Conservation (phyloP, 2,329 filamentous ascomycete species). For the Acrocalymma vagum region DNA sequence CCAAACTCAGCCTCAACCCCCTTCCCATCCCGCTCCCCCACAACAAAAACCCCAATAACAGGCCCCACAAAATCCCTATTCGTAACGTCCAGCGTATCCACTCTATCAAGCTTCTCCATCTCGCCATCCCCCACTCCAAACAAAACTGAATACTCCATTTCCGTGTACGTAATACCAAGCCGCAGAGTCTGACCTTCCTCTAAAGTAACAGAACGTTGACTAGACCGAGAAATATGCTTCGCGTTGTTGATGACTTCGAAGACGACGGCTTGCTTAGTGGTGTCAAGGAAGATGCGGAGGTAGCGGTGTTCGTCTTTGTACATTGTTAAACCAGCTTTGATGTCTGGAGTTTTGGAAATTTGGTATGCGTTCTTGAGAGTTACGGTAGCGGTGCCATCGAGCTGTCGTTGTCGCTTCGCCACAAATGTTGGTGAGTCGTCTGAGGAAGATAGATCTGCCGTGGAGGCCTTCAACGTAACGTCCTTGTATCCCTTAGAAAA, state of each 20-base stretch:
- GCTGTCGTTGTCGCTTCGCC: constrained; percentile 17
- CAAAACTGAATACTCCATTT: constrained; percentile 10
- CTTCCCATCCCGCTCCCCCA: not conserved
- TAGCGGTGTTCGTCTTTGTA: constrained; percentile 30
- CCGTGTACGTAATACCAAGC: constrained; percentile 9
- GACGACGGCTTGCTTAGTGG: not conserved
- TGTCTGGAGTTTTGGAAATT: not conserved
- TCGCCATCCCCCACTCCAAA: constrained; percentile 4
- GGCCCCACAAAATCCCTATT: constrained; percentile 25
- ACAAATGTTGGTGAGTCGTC: constrained; percentile 19
- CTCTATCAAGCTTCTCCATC: constrained; percentile 1
- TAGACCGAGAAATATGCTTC: constrained; percentile 6
- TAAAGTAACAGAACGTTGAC: too few species aligned
- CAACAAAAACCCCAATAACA: constrained; percentile 17
- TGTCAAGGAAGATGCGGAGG: constrained; percentile 11
- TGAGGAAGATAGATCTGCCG: constrained; percentile 6
- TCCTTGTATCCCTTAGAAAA: not conserved
- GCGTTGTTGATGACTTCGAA: constrained; percentile 18
- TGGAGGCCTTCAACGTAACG: constrained; percentile 10
- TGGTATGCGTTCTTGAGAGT: not conserved
- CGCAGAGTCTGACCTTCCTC: not conserved
- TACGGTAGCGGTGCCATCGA: constrained; percentile 16
- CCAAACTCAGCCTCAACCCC: constrained; percentile 1
- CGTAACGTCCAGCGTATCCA: constrained; percentile 15
- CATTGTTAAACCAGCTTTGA: constrained; percentile 12